Percentiles rank a stretch among this genome's conserved stretches.
phyloP scores from a whole-genome alignment of 228 moss, liverwort and hornwort genomes.

The Sphagnum magellanicum region DNA sequence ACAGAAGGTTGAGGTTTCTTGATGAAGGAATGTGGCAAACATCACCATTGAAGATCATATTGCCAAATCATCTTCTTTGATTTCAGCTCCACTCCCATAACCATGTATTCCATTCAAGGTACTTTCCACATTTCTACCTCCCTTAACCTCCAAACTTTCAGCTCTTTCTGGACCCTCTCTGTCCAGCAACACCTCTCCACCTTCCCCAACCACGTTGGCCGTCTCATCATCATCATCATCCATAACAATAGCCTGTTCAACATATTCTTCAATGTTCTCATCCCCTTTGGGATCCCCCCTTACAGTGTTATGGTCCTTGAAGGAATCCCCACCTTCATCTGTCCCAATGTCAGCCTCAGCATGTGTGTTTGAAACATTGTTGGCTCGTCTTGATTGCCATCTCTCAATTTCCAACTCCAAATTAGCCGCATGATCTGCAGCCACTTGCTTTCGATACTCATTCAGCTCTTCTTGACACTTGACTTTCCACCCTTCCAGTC shows the following conservation, averaged over 20 bases:
- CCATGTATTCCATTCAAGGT: constrained; percentile 51
- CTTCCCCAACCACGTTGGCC: constrained; percentile 45
- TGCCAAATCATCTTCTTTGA: constrained; percentile 30
- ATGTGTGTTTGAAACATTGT: constrained; percentile 20
- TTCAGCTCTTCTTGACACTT: constrained; percentile 66
- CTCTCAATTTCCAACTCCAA: constrained; percentile 90
- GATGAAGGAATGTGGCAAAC: constrained; percentile 5
- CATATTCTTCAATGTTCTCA: constrained; percentile 44
- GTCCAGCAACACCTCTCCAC: constrained; percentile 29
- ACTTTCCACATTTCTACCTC: constrained; percentile 48
- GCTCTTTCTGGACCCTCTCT: constrained; percentile 25
- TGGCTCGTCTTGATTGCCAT: constrained; percentile 67
- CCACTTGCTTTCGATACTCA: constrained; percentile 67
- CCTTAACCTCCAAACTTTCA: constrained; percentile 20
- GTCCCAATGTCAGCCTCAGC: constrained; percentile 35
- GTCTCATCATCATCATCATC: constrained; percentile 51
- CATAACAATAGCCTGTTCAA: constrained; percentile 33
- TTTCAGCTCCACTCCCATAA: constrained; percentile 49
- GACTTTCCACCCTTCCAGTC: constrained; percentile 71
- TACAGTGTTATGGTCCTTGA: constrained; percentile 22
- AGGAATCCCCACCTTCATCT: constrained; percentile 32
- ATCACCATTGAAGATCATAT: constrained; percentile 6
- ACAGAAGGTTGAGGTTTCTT: constrained; percentile 15
- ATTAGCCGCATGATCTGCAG: constrained; percentile 67
- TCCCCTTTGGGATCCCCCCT: constrained; percentile 39